Evolutionary conservation across 768 basidiomycete genomes (phyloP).

Genomic region (Lyophyllum atratum): DNA sequence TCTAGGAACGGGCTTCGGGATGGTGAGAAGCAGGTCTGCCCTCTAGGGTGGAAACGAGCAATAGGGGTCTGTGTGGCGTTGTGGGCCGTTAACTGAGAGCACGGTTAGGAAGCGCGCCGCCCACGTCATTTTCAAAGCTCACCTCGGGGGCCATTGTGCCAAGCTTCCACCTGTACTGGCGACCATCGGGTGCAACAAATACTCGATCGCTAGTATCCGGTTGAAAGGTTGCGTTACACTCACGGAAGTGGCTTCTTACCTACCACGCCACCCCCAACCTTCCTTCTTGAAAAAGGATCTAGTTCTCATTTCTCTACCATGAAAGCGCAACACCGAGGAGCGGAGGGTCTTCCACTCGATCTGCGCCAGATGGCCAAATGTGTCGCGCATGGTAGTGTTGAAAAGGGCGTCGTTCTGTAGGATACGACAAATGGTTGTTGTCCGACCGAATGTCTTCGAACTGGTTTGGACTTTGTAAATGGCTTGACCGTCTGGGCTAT

Average conservation of each 20-base stretch:
- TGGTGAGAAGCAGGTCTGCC: slow-evolving; percentile 9
- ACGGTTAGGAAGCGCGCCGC: not conserved
- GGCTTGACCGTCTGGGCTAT: slow-evolving; percentile 22
- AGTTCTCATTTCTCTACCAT: slow-evolving; percentile 20
- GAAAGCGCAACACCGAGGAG: slow-evolving; percentile 19
- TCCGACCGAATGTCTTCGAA: slow-evolving; percentile 18
- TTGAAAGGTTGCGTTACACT: not conserved
- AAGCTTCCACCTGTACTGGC: slow-evolving; percentile 24
- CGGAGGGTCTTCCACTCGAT: slow-evolving; percentile 23
- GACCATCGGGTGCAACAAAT: slow-evolving; percentile 24
- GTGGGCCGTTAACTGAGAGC: slow-evolving; percentile 15
- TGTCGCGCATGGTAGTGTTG: slow-evolving; percentile 1
- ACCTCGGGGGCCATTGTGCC: slow-evolving; percentile 18
- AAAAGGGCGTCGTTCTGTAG: slow-evolving; percentile 4
- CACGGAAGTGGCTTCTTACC: slow-evolving; percentile 12
- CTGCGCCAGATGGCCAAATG: slow-evolving; percentile 20
- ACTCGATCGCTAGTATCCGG: slow-evolving; percentile 19
- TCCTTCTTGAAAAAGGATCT: slow-evolving; percentile 25
- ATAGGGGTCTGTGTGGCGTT: slow-evolving; percentile 14
- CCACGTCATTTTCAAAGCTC: not conserved
- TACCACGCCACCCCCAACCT: slow-evolving; percentile 21
- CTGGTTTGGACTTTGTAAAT: slow-evolving; percentile 24
- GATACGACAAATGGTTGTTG: slow-evolving; percentile 19
- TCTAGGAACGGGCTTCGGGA: slow-evolving; percentile 24
- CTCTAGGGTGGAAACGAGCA: slow-evolving; percentile 20